Evolutionary conservation across 1,284 basidiomycete genomes (phyloP), one percentile per base, ranked within the genome.

Genomic region (Ganoderma multipileum): DNA sequence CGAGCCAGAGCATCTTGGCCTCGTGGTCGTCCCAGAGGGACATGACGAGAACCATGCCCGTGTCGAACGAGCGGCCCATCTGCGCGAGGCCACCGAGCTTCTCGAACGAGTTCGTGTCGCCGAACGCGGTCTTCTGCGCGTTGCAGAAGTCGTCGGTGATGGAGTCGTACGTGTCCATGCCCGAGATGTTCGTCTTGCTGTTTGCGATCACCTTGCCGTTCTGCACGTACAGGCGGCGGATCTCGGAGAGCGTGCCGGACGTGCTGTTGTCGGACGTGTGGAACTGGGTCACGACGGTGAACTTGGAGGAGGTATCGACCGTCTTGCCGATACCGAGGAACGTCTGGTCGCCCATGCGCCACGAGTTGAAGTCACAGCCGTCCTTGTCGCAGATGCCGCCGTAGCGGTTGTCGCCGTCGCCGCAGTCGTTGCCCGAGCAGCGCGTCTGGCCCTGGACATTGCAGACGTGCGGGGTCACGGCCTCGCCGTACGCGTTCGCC

Each of bases 1-100:
- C 87, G 77, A 89, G 85, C 87, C 88, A 89, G 75, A 87, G 83
- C 87, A 89, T 88, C 74, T 83, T 78, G 70, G 81, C 86, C 42
- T 80, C 80, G 71, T 87, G 81, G 79, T 89, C 87, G 72, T 88
- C 86, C 87, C 87, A 88, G 71, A 89, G 74, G 73, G 80, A 82
- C 76, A 90, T 76, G 64, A 85, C 86, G 52, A 90, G 79, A 12
- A 88, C 86, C 83, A 88, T 85, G 64, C 87, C 87, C 50, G 76
- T 72, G n/a, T 76, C 75, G 73, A 88, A 76, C 16, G 84, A 79
- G 62, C 78, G 75, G 69, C 85, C 83, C 82, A 89, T 85, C 58
- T 75, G 73, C 54, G 74, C 71, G 65, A 87, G 74, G n/a, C 81
- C 81, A 67, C 82, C 82, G 65, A 76, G 71, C 38, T 55, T 67